These are phyloP conservation scores for Aspergillus felis DNA, from an alignment of 2,329 filamentous ascomycete genomes.

Conservation along the genomic window DNA sequence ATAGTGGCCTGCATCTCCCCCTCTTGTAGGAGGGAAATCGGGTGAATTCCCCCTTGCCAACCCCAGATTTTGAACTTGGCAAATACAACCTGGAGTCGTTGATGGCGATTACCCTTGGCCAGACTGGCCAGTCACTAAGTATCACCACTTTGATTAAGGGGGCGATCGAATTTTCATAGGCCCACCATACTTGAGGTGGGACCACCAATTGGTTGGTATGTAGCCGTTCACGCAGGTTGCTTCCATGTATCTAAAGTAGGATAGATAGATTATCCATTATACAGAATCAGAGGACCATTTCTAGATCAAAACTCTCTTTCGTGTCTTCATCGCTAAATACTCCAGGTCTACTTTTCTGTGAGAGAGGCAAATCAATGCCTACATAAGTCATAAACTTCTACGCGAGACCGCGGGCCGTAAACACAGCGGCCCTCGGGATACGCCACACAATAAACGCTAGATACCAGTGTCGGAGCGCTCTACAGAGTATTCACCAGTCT, in stretches of 20 bases:
- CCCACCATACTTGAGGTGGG: background rate
- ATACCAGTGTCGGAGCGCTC: background rate
- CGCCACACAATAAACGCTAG: conserved; percentile 9
- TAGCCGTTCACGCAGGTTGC: too few relatives aligned
- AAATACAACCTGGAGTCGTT: background rate
- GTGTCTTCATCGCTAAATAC: conserved; percentile 3
- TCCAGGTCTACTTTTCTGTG: background rate
- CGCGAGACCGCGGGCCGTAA: background rate
- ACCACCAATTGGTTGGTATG: background rate
- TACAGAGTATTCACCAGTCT: conserved; percentile 41
- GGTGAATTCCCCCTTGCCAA: background rate
- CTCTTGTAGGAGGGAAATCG: background rate
- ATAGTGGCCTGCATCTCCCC: background rate
- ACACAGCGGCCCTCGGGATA: conserved; percentile 9
- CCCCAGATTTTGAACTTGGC: background rate
- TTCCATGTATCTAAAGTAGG: background rate
- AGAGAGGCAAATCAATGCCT: conserved; percentile 1
- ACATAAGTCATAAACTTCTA: background rate
- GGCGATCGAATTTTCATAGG: background rate
- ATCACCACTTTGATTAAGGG: background rate
- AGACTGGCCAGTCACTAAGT: background rate
- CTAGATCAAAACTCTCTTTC: background rate
- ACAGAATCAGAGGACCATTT: background rate
- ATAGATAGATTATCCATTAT: background rate
- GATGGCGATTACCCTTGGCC: background rate